Percentiles rank a stretch among this genome's conserved stretches.
These are phyloP conservation scores for Hippophae tibetana DNA, from an alignment of 306 rosid species.

Conservation along the genomic window DNA sequence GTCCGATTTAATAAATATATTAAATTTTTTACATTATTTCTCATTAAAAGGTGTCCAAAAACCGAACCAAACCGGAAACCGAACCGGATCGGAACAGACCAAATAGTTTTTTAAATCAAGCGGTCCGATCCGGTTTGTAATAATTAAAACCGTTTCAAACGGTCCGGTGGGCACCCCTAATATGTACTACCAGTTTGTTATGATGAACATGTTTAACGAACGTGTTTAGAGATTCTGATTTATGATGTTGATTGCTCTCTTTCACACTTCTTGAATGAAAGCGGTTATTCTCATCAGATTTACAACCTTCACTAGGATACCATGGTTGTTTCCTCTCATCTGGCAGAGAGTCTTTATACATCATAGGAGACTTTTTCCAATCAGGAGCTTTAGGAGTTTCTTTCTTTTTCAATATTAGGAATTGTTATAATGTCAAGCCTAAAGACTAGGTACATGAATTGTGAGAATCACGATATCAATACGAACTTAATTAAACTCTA, in stretches of 20 bases:
- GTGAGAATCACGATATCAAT: no score
- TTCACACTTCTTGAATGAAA: constrained; percentile 27
- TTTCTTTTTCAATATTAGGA: constrained; percentile 44
- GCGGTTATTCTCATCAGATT: constrained; percentile 36
- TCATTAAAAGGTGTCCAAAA: no score
- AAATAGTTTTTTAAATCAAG: no score
- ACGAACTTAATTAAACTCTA: no score
- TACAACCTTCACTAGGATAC: constrained; percentile 32
- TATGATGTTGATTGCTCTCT: constrained; percentile 23
- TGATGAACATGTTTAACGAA: constrained; percentile 29
- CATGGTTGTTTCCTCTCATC: constrained; percentile 37
- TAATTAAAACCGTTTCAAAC: no score
- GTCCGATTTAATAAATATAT: no score
- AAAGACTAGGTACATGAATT: constrained; percentile 6
- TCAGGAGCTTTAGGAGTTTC: constrained; percentile 9
- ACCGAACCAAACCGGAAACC: no score
- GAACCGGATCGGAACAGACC: no score
- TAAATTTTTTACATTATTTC: no score
- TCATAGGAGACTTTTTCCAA: constrained; percentile 31
- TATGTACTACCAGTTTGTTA: constrained; percentile 26
- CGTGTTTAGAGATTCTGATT: constrained; percentile 29
- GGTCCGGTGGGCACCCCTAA: no score
- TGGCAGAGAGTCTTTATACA: constrained; percentile 27
- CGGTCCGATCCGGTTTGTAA: no score
- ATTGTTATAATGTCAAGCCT: constrained; percentile 22